Base-by-base conservation (phyloP, 495 filamentous ascomycete species). In the Podospora didyma region DNA sequence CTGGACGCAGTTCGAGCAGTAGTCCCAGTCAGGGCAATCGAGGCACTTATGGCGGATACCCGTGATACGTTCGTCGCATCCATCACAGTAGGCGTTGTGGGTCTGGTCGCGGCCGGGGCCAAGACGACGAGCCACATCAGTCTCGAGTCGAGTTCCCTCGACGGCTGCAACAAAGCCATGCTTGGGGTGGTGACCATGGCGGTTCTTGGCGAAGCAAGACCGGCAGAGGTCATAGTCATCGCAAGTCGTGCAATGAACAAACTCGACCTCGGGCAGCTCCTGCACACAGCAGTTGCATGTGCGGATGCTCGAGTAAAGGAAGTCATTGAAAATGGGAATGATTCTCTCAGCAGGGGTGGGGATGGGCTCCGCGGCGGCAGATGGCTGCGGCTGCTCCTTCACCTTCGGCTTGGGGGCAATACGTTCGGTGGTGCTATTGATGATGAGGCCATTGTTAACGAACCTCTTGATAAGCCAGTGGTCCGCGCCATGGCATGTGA, bases 11-110 rank as follows among this genome's bases (percentile, higher is more conserved):
- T 78, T 74, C n/a, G 81, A 79, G 76, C 94, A 99, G 75, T 89
- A 96, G 62, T 99, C 94, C 89, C 89, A 99, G 67, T 99, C 94
- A 28, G 95, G 94, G 78, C 94, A 99, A 63, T 88, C 86, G 60
- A 97, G 79, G 75, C 94, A 99, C 81, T 99, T 99, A 82, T 97
- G 88, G 62, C 94, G 93, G 44, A 96, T 83, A 62, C 94, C 94
- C 65, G 82, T 80, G 63, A 98, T 95, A 63, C 81, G 82, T 79
- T 88, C 87, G 57, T 99, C 89, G 71, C 94, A 99, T 42, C 91
- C 90, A 74, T 99, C 94, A 67, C 94, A 99, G 60, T 95, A 85
- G 41, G 94, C 94, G 51, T 86, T 86, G 74, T 99, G 94, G 39
- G 79, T 76, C 65, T 84, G 79, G 66, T 88, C 87, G 52, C 93